phyloP scores from a whole-genome alignment of 306 rosid genomes.

The Sindora glabra region DNA sequence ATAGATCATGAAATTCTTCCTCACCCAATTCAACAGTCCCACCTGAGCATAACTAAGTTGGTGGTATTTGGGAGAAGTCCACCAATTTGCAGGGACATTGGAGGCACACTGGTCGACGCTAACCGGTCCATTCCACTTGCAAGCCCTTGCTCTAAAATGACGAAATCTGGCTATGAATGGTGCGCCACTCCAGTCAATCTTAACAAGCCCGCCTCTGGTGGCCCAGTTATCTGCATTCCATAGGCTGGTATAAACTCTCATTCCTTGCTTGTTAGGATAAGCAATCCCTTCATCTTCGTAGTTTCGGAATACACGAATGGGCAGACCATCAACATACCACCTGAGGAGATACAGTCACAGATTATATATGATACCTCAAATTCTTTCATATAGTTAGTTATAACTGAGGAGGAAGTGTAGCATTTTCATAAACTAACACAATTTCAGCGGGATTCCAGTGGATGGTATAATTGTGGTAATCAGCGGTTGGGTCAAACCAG shows the following conservation, averaged over 20 bases:
- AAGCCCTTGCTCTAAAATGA: conserved; percentile 63
- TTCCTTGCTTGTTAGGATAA: conserved; percentile 75
- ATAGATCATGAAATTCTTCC: conserved; percentile 55
- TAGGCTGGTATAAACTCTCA: conserved; percentile 57
- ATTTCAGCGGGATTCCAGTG: conserved; percentile 78
- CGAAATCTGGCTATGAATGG: conserved; percentile 54
- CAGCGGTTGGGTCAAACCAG: conserved; percentile 86
- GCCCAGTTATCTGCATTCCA: conserved; percentile 87
- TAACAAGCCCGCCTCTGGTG: conserved; percentile 66
- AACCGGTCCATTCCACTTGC: conserved; percentile 52
- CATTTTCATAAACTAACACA: conserved; percentile 47
- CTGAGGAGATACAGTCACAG: conserved; percentile 27
- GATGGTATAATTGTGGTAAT: conserved; percentile 80
- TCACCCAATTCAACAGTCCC: conserved; percentile 51
- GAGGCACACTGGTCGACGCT: conserved; percentile 55
- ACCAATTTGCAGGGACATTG: conserved; percentile 49
- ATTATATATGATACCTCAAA: background rate
- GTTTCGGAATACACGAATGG: conserved; percentile 71
- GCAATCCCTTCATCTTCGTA: conserved; percentile 45
- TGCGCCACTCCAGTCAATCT: conserved; percentile 58
- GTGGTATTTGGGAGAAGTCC: conserved; percentile 44
- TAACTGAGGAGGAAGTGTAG: background rate
- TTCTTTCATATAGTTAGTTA: background rate
- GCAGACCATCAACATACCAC: conserved; percentile 69
- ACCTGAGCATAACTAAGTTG: conserved; percentile 26